These are phyloP conservation scores for Entrophospora sp. DNA, from an alignment of 192 early-diverging fungal species.

Conservation along the genomic window DNA sequence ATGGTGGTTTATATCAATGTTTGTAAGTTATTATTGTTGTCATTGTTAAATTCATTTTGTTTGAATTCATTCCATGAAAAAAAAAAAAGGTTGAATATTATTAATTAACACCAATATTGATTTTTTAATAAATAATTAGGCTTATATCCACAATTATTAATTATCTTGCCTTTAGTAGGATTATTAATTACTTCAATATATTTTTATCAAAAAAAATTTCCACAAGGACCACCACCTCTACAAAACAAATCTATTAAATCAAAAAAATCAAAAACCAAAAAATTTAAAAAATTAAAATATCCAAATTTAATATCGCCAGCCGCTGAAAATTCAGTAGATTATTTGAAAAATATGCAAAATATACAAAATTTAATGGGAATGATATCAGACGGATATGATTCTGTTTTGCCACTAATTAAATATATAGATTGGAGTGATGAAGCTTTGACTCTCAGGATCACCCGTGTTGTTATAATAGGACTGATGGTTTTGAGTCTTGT, in stretches of 20 bases:
- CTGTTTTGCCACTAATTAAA: conserved; percentile 27
- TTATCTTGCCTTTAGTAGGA: conserved; percentile 23
- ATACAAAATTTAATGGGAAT: conserved; percentile 74
- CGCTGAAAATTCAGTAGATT: conserved; percentile 46
- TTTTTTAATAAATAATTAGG: no score
- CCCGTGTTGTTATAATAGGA: conserved; percentile 29
- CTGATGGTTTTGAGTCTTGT: conserved; percentile 17
- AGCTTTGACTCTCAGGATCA: conserved; percentile 32
- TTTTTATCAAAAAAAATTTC: conserved; percentile 11
- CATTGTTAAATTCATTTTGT: no score
- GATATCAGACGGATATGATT: conserved; percentile 41
- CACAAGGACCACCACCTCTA: conserved; percentile 5
- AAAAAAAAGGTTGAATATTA: no score
- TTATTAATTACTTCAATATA: conserved; percentile 20
- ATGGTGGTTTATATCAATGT: conserved; percentile 43
- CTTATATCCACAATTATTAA: conserved; percentile 26
- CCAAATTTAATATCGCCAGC: no score
- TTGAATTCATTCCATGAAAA: no score
- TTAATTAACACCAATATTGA: no score
- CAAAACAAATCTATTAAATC: conserved; percentile 6
- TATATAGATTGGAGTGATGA: conserved; percentile 49
- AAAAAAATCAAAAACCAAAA: conserved; percentile 17
- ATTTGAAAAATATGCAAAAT: conserved; percentile 60
- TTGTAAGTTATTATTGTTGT: conserved; percentile 31
- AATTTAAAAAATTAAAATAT: conserved; percentile 12